Evolutionary conservation across 202 grass and related monocot genomes (phyloP).

Genomic region (Hordeum pubiflorum): DNA sequence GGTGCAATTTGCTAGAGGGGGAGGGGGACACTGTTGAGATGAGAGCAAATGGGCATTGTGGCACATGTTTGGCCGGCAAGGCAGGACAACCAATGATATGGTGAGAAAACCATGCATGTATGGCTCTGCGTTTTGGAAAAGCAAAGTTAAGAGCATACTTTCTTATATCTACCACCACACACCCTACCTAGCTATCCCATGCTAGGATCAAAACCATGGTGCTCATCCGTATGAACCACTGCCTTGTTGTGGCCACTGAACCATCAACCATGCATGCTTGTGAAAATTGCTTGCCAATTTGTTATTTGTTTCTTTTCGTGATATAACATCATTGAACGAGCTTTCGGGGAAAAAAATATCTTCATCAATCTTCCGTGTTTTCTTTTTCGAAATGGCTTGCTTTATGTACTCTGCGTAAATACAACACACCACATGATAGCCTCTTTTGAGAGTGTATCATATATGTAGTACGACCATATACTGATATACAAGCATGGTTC

Average conservation of each 20-base stretch:
- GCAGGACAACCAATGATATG: slow-evolving; percentile 26
- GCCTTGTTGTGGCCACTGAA: neutral
- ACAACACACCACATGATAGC: neutral
- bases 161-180: neutral
- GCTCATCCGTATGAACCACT: slow-evolving; percentile 9
- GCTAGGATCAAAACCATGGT: slow-evolving; percentile 2
- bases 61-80: slow-evolving; percentile 41
- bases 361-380: neutral
- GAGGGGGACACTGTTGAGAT: neutral
- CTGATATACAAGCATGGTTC: neutral
- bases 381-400: neutral
- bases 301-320: neutral
- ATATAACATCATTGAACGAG: neutral
- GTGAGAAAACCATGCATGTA: neutral
- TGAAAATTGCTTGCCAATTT: neutral
- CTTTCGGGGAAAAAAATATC: neutral
- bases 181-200: neutral
- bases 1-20: neutral
- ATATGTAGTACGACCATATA: neutral
- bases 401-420: neutral
- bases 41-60: slow-evolving; percentile 13
- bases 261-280: slow-evolving; percentile 8
- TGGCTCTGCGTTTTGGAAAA: slow-evolving; percentile 7
- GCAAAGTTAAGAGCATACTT: slow-evolving; percentile 27
- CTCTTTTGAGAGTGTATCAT: neutral